Evolutionary conservation across 2,329 filamentous ascomycete genomes (phyloP).

Genomic region (Cladosporium sp.): DNA sequence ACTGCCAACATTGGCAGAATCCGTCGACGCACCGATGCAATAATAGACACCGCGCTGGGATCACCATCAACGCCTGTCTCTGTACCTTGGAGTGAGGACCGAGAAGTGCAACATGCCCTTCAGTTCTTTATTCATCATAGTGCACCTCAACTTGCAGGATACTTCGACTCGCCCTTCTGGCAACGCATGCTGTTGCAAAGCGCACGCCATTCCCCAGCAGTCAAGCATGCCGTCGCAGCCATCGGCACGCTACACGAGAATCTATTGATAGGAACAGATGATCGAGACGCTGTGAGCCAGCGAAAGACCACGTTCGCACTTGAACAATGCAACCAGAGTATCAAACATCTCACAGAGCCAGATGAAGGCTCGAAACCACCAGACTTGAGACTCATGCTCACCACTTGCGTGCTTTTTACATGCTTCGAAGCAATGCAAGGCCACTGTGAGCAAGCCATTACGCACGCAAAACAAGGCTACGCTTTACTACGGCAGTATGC

Average conservation of each 20-base stretch:
- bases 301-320: constrained; percentile 19
- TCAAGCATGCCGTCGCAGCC: constrained; percentile 22
- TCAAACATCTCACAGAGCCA: constrained; percentile 18
- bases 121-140: constrained; percentile 23
- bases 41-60: constrained; percentile 18
- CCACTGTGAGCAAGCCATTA: constrained; percentile 24
- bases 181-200: constrained; percentile 22
- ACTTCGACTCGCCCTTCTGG: constrained; percentile 26
- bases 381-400: constrained; percentile 22
- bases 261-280: constrained; percentile 17
- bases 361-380: constrained; percentile 8
- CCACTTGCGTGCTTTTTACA: constrained; percentile 23
- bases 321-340: constrained; percentile 25
- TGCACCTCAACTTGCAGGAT: constrained; percentile 23
- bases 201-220: constrained; percentile 19
- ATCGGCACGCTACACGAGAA: constrained; percentile 24
- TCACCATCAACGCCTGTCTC: constrained; percentile 14
- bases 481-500: constrained; percentile 21
- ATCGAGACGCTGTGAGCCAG: constrained; percentile 12
- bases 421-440: constrained; percentile 25
- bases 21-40: constrained; percentile 17
- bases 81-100: constrained; percentile 18
- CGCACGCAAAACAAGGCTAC: constrained; percentile 23
- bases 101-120: constrained; percentile 20
- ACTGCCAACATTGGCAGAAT: constrained; percentile 11